Evolutionary conservation across 306 rosid species (phyloP).

Genomic region (Prosopis cineraria): DNA sequence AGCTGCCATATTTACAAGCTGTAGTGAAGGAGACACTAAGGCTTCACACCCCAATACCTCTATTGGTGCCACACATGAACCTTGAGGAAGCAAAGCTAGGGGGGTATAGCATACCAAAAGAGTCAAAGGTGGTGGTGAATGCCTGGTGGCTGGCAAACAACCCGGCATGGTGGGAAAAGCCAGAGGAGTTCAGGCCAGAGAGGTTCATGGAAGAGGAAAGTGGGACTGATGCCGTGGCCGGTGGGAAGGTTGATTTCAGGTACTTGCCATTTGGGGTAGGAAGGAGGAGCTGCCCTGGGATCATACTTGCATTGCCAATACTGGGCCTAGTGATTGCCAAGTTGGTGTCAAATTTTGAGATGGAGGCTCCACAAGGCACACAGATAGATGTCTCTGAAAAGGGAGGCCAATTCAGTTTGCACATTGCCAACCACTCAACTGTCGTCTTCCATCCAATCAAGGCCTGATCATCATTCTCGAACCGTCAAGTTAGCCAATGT

Average conservation of each 20-base stretch:
- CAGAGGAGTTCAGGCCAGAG: constrained; percentile 78
- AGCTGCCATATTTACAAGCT: constrained; percentile 73
- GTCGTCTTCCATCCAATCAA: constrained; percentile 46
- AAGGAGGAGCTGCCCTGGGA: constrained; percentile 88
- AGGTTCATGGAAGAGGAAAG: constrained; percentile 76
- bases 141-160: constrained; percentile 94
- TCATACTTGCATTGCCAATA: constrained; percentile 83
- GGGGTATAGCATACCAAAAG: constrained; percentile 65
- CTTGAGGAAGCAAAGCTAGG: constrained; percentile 82
- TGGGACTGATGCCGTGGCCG: constrained; percentile 59
- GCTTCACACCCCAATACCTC: constrained; percentile 74
- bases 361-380: constrained; percentile 51
- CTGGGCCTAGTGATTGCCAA: constrained; percentile 65
- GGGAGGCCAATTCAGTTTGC: constrained; percentile 83
- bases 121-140: constrained; percentile 80
- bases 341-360: constrained; percentile 61
- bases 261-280: constrained; percentile 82
- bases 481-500: not conserved
- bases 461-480: constrained; percentile 4
- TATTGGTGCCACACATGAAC: constrained; percentile 92
- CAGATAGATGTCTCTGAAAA: constrained; percentile 69
- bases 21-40: constrained; percentile 77
- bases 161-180: constrained; percentile 76
- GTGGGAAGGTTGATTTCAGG: constrained; percentile 75
- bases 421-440: constrained; percentile 71